A percentile compares a stretch with the other conserved stretches of the same genome.
Conservation (phyloP, 1,284 basidiomycete species). For the Tilletia indica region DNA sequence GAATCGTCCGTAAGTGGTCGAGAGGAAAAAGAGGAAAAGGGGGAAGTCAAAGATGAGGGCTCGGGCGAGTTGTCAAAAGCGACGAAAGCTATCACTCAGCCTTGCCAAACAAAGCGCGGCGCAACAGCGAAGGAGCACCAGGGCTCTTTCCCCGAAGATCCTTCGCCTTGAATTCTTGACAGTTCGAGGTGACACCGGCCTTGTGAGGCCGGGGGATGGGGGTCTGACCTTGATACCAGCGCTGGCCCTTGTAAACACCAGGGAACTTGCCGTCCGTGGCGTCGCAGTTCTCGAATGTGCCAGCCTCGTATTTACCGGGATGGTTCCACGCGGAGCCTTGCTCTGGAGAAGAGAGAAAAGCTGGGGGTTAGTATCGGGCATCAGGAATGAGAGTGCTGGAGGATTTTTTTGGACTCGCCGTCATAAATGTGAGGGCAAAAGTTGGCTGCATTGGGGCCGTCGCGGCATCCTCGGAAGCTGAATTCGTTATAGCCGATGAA, state of each 20-base stretch:
- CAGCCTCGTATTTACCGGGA: constrained; percentile 37
- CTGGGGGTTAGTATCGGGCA: neutral
- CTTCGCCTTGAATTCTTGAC: constrained; percentile 18
- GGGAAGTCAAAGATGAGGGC: too few relatives aligned
- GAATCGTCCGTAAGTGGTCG: too few relatives aligned
- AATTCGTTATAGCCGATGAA: constrained; percentile 40
- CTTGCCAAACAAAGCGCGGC: too few relatives aligned
- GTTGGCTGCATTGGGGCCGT: constrained; percentile 28
- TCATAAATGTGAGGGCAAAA: constrained; percentile 43
- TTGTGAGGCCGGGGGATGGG: constrained; percentile 30
- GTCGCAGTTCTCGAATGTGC: constrained; percentile 37
- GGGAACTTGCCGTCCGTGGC: constrained; percentile 33
- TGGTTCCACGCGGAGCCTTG: constrained; percentile 43
- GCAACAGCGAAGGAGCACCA: too few relatives aligned
- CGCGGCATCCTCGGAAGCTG: constrained; percentile 34
- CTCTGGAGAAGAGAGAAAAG: neutral
- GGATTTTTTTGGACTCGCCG: constrained; percentile 7
- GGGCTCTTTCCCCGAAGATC: too few relatives aligned
- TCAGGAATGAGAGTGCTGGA: neutral
- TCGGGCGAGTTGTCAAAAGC: too few relatives aligned
- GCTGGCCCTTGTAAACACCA: constrained; percentile 29
- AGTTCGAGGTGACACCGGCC: constrained; percentile 28
- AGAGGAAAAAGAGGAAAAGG: too few relatives aligned
- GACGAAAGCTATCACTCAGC: too few relatives aligned
- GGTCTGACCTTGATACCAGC: constrained; percentile 35